These are phyloP conservation scores for Hevea brasiliensis DNA, from an alignment of 345 rosid species.

Conservation along the genomic window DNA sequence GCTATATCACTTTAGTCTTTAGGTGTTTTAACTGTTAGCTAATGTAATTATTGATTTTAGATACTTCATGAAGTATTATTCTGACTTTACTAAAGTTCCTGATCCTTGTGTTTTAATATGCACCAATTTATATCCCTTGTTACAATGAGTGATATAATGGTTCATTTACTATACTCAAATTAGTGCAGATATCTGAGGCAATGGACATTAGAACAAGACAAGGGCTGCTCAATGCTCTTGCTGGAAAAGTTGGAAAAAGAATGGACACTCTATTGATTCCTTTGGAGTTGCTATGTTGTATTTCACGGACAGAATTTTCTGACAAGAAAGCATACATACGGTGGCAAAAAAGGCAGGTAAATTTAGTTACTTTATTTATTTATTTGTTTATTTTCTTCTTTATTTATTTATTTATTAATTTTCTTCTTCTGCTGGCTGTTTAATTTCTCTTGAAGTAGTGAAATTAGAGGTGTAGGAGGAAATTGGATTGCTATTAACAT, in stretches of 20 bases:
- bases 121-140: not conserved
- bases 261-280: conserved; percentile 89
- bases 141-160: not conserved
- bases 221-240: conserved; percentile 84
- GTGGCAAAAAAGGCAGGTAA: conserved; percentile 99
- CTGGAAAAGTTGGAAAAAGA: conserved; percentile 90
- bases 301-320: conserved; percentile 93
- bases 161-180: conserved; percentile 8
- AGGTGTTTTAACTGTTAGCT: not conserved
- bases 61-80: not conserved
- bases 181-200: conserved; percentile 78
- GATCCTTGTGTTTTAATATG: not conserved
- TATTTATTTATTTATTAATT: conserved; percentile 10
- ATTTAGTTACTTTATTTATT: conserved; percentile 25
- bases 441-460: conserved; percentile 17
- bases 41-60: not conserved
- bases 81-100: not conserved
- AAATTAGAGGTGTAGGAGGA: not conserved
- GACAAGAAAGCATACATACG: conserved; percentile 91
- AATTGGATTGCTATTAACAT: not conserved
- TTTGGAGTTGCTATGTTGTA: conserved; percentile 80
- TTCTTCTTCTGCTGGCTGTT: conserved; percentile 2
- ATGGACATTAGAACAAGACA: conserved; percentile 96
- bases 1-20: not conserved
- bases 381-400: not conserved